These are phyloP conservation scores for Suillus fuscotomentosus DNA, from an alignment of 768 basidiomycete species.

Conservation along the genomic window DNA sequence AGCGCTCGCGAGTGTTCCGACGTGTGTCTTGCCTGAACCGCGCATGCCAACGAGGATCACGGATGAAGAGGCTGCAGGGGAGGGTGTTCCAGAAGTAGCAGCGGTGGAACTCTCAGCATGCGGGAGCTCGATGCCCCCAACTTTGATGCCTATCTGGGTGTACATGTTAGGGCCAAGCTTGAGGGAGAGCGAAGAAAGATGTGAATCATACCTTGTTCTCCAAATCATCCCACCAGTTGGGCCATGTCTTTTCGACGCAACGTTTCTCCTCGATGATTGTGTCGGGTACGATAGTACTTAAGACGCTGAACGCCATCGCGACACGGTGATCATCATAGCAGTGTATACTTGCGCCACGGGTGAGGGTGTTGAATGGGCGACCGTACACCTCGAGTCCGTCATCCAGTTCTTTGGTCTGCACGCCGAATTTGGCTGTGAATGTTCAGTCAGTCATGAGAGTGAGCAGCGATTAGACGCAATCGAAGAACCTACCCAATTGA, in stretches of 20 bases:
- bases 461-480: neutral
- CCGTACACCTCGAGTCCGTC: constrained; percentile 93
- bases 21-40: constrained; percentile 91
- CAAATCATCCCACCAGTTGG: constrained; percentile 99
- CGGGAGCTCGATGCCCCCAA: constrained; percentile 80
- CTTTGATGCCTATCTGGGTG: constrained; percentile 79
- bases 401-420: constrained; percentile 87
- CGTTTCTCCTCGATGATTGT: constrained; percentile 92
- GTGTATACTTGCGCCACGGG: constrained; percentile 73
- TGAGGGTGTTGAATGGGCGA: constrained; percentile 61
- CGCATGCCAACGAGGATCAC: constrained; percentile 93
- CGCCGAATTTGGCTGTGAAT: constrained; percentile 86
- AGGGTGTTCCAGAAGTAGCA: constrained; percentile 38
- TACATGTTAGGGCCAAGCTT: neutral
- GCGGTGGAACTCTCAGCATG: constrained; percentile 33
- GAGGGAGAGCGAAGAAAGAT: neutral
- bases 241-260: constrained; percentile 99
- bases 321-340: constrained; percentile 99
- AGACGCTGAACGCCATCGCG: constrained; percentile 95
- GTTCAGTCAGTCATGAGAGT: neutral
- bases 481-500: constrained; percentile 65
- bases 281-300: constrained; percentile 69
- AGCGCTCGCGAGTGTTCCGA: constrained; percentile 75
- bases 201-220: constrained; percentile 76
- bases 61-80: constrained; percentile 44